Evolutionary conservation across 1,284 basidiomycete genomes (phyloP).

Genomic region (Xanthoconium separans): DNA sequence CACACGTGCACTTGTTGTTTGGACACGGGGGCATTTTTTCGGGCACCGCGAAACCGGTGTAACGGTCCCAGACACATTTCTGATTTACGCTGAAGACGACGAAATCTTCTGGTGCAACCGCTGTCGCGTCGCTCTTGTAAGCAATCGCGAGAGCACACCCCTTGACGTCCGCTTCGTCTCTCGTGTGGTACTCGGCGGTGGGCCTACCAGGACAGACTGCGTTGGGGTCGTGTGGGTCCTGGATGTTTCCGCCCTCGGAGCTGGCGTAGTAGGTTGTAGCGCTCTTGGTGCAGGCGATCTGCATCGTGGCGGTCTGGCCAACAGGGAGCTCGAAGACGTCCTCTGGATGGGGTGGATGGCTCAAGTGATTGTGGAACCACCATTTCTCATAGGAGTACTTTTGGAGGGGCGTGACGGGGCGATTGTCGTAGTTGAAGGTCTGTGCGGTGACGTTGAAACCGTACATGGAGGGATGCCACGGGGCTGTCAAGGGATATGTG

Average conservation of each 20-base stretch:
- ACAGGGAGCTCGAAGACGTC: constrained; percentile 39
- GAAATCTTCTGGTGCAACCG: constrained; percentile 65
- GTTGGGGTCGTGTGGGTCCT: constrained; percentile 31
- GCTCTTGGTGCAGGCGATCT: constrained; percentile 35
- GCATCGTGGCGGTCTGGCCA: constrained; percentile 22
- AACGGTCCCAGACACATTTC: constrained; percentile 66
- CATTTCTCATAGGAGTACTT: constrained; percentile 37
- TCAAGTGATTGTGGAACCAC: constrained; percentile 43
- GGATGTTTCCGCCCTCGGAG: constrained; percentile 51
- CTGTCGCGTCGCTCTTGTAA: constrained; percentile 57
- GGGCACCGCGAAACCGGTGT: constrained; percentile 66
- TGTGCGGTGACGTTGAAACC: constrained; percentile 28
- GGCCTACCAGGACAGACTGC: constrained; percentile 50
- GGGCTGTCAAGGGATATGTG: constrained; percentile 3
- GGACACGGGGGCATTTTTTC: constrained; percentile 67
- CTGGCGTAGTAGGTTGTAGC: constrained; percentile 50
- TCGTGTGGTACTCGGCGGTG: constrained; percentile 50
- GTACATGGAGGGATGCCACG: constrained; percentile 27
- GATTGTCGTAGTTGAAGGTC: constrained; percentile 30
- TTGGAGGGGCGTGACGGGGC: constrained; percentile 36
- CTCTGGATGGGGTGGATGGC: constrained; percentile 34
- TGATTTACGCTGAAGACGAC: constrained; percentile 73
- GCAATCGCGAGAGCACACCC: constrained; percentile 72
- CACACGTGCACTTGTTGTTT: constrained; percentile 61
- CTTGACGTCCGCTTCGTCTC: constrained; percentile 49